Percentiles rank a stretch among this genome's conserved stretches.
Evolutionary conservation across 2,329 filamentous ascomycete species (phyloP).

Genomic region (Grosmannia huntii): DNA sequence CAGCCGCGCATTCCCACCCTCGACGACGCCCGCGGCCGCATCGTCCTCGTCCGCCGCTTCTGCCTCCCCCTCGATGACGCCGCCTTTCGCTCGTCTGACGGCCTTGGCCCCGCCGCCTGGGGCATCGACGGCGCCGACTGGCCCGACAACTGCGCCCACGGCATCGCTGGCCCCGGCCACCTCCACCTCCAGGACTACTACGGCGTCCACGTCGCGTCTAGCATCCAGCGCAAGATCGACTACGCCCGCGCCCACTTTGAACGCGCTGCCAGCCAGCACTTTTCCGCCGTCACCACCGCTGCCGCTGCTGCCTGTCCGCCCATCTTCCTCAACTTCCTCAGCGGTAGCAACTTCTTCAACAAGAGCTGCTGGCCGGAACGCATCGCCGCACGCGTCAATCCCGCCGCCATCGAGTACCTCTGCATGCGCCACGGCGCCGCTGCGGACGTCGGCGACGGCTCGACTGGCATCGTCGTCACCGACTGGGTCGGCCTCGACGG

Average conservation of each 20-base stretch:
- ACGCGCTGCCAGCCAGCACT: conserved; percentile 43
- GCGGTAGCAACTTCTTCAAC: conserved; percentile 89
- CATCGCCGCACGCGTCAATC: conserved; percentile 80
- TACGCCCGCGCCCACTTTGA: conserved; percentile 64
- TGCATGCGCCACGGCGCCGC: conserved; percentile 42
- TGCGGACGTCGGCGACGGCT: conserved; percentile 52
- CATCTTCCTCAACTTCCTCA: conserved; percentile 83
- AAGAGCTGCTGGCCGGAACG: conserved; percentile 84
- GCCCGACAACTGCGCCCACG: conserved; percentile 81
- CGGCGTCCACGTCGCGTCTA: conserved; percentile 62
- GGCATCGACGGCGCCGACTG: conserved; percentile 54
- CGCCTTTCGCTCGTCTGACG: conserved; percentile 36
- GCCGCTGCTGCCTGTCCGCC: conserved; percentile 29
- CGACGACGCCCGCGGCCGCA: conserved; percentile 66
- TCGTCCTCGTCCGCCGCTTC: conserved; percentile 78
- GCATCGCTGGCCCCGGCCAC: conserved; percentile 53
- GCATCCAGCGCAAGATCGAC: conserved; percentile 69
- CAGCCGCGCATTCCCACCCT: conserved; percentile 64
- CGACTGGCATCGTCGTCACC: conserved; percentile 78
- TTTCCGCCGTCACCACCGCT: conserved; percentile 10
- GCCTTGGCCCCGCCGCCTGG: conserved; percentile 39
- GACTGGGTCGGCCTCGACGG: conserved; percentile 83
- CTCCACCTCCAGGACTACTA: conserved; percentile 92
- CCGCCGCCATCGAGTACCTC: conserved; percentile 52
- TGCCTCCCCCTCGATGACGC: conserved; percentile 24